phyloP scores from a whole-genome alignment of 1,284 basidiomycete genomes.

The Cerioporus squamosus region DNA sequence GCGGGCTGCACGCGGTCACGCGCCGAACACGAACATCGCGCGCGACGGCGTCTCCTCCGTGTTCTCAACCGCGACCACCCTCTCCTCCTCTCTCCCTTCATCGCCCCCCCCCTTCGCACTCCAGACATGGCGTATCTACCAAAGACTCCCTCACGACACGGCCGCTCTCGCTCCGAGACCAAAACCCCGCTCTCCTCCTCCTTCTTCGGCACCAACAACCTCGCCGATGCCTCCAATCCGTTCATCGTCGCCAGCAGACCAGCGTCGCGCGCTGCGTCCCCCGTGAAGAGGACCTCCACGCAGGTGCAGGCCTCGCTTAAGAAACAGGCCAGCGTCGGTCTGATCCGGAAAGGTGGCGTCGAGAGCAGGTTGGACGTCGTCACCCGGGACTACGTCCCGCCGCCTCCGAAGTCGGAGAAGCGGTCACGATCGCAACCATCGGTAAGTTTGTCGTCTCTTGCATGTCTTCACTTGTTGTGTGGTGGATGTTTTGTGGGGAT shows the following conservation, averaged over 20 bases:
- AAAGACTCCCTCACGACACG: constrained; percentile 66
- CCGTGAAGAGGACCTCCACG: constrained; percentile 60
- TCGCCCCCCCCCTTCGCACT: no score
- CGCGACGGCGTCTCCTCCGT: no score
- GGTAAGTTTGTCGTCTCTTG: constrained; percentile 30
- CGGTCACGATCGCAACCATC: constrained; percentile 75
- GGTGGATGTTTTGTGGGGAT: no score
- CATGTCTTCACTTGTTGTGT: no score
- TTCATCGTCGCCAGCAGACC: constrained; percentile 59
- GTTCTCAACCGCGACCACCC: no score
- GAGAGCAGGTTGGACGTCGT: constrained; percentile 78
- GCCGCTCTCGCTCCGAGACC: constrained; percentile 67
- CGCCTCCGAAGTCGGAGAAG: constrained; percentile 64
- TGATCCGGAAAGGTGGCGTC: constrained; percentile 75
- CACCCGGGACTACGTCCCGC: constrained; percentile 55
- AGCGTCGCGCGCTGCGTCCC: constrained; percentile 65
- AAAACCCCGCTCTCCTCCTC: constrained; percentile 77
- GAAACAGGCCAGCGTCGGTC: constrained; percentile 64
- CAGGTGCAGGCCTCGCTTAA: constrained; percentile 58
- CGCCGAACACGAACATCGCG: no score
- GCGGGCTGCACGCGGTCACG: no score
- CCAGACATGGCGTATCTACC: constrained; percentile 39
- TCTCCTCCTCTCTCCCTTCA: no score
- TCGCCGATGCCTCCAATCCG: constrained; percentile 59
- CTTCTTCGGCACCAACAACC: constrained; percentile 56